Evolutionary conservation across 768 basidiomycete genomes (phyloP).

Genomic region (Xanthoconium purpureum): DNA sequence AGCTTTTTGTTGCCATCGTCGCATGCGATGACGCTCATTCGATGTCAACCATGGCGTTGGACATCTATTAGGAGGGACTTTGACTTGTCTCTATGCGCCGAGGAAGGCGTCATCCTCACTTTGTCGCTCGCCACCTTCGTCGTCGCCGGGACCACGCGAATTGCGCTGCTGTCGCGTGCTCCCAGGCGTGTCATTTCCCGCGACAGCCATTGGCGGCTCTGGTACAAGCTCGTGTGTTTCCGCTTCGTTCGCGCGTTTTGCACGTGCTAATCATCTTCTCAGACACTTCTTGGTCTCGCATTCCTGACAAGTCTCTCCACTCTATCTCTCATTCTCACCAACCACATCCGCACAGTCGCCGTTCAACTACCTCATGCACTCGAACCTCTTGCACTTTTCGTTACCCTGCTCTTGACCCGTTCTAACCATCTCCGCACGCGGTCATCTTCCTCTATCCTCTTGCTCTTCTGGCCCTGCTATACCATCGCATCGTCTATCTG

Average conservation of each 20-base stretch:
- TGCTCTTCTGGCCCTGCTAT: constrained; percentile 83
- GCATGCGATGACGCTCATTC: constrained; percentile 32
- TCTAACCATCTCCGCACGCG: constrained; percentile 70
- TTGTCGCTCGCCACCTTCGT: constrained; percentile 46
- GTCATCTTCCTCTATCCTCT: constrained; percentile 65
- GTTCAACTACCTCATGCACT: constrained; percentile 53
- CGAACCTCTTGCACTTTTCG: constrained; percentile 52
- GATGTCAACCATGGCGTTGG: constrained; percentile 55
- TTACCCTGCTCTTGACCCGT: constrained; percentile 51
- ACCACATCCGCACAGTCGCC: constrained; percentile 36
- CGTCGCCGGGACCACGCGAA: constrained; percentile 40
- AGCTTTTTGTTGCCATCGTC: background rate
- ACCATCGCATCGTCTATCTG: constrained; percentile 47
- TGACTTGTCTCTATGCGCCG: constrained; percentile 79
- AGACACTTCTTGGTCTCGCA: constrained; percentile 52
- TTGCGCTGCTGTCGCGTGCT: constrained; percentile 28
- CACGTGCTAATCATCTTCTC: background rate
- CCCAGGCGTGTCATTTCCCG: constrained; percentile 36
- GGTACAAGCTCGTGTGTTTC: constrained; percentile 63
- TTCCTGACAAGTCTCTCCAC: constrained; percentile 44
- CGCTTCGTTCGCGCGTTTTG: background rate
- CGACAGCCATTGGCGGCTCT: constrained; percentile 51
- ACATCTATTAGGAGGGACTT: constrained; percentile 60
- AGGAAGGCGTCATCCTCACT: constrained; percentile 67
- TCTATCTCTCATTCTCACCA: constrained; percentile 38